A percentile compares a stretch with the other conserved stretches of the same genome.
Evolutionary conservation across 2,329 filamentous ascomycete genomes (phyloP).

Genomic region (Cryphonectria nitschkei): DNA sequence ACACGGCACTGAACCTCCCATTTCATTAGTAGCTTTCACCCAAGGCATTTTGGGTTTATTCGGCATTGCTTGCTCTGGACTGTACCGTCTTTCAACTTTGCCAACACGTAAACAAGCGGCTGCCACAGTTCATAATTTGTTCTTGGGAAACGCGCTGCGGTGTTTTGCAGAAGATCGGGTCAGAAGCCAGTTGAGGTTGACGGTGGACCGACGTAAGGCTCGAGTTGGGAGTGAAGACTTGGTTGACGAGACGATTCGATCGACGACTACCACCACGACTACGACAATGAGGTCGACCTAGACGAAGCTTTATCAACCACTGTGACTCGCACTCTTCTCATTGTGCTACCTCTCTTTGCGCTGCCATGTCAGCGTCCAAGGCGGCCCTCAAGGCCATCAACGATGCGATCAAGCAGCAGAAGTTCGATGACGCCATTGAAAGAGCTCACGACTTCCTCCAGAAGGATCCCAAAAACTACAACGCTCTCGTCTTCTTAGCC

Average conservation of each 20-base stretch:
- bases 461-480: slow-evolving; percentile 78
- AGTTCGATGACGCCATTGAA: slow-evolving; percentile 75
- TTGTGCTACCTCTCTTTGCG: slow-evolving; percentile 14
- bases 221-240: background rate
- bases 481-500: slow-evolving; percentile 85
- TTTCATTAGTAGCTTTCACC: background rate
- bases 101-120: background rate
- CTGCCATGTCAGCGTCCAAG: slow-evolving; percentile 63
- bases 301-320: background rate
- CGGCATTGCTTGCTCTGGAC: background rate
- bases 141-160: background rate
- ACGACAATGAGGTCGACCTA: background rate
- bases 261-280: background rate
- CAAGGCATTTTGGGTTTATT: background rate
- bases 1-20: slow-evolving; percentile 1
- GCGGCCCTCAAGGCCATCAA: slow-evolving; percentile 80
- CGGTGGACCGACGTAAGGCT: background rate
- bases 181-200: background rate
- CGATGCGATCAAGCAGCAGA: slow-evolving; percentile 74
- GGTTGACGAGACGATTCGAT: background rate
- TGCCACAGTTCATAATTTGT: background rate
- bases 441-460: slow-evolving; percentile 72
- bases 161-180: background rate
- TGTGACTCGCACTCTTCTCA: background rate
- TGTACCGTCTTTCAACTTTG: background rate